Evolutionary conservation across 2,329 filamentous ascomycete species (phyloP).

Genomic region (Chaetothyriales sp.): DNA sequence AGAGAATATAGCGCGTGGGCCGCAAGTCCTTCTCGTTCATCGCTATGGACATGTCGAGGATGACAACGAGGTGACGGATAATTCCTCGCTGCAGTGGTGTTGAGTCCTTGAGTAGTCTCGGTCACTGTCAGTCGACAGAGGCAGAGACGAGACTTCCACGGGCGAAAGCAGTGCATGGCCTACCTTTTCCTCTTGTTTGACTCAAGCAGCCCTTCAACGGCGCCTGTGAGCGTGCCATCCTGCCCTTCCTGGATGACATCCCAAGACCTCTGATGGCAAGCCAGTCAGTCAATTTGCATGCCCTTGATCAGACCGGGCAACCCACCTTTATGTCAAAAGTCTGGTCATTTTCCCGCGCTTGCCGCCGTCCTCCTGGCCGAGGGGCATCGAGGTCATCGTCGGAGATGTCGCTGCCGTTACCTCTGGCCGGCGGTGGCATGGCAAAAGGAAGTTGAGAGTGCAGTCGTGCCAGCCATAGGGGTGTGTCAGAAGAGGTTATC

Average conservation of each 20-base stretch:
- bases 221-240: constrained; percentile 59
- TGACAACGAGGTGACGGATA: constrained; percentile 84
- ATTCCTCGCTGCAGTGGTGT: constrained; percentile 92
- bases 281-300: not conserved
- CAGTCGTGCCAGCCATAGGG: not conserved
- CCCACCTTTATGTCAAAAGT: constrained; percentile 30
- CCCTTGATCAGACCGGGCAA: not conserved
- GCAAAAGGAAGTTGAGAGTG: constrained; percentile 1
- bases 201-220: constrained; percentile 59
- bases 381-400: constrained; percentile 32
- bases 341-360: constrained; percentile 24
- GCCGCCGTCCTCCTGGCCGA: constrained; percentile 6
- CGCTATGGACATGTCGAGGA: constrained; percentile 80
- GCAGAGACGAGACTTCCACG: constrained; percentile 8
- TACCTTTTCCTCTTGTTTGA: constrained; percentile 65
- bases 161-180: constrained; percentile 7
- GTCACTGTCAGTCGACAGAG: constrained; percentile 7
- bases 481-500: not conserved
- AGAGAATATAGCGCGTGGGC: constrained; percentile 70
- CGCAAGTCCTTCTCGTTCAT: constrained; percentile 93
- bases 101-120: constrained; percentile 73
- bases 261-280: constrained; percentile 28
- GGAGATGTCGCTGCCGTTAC: constrained; percentile 20
- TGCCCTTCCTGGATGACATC: constrained; percentile 63
- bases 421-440: constrained; percentile 4